phyloP scores from a whole-genome alignment of 306 rosid genomes.

The Vigna mungo region DNA sequence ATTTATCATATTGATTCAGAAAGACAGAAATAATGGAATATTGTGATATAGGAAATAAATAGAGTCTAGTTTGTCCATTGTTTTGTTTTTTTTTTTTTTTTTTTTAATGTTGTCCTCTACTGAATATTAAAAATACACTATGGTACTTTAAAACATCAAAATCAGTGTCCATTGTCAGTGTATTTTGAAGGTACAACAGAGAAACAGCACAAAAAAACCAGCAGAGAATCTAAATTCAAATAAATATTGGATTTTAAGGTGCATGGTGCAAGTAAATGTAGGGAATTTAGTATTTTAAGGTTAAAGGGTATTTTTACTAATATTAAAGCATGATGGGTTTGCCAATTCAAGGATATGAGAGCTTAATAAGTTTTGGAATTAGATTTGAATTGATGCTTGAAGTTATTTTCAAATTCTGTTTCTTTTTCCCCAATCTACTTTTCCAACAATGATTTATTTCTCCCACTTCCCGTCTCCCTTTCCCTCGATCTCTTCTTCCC shows the following conservation, averaged over 20 bases:
- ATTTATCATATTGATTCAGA: not conserved
- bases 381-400: slow-evolving; percentile 7
- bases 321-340: not conserved
- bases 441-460: not conserved
- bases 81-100: too few species aligned
- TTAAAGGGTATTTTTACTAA: not conserved
- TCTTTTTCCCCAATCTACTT: not conserved
- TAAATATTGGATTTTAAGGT: not conserved
- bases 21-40: not conserved
- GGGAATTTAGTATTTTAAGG: not conserved
- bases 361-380: not conserved
- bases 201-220: too few species aligned
- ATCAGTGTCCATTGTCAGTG: too few species aligned
- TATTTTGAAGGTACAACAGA: too few species aligned
- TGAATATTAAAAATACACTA: too few species aligned
- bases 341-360: not conserved
- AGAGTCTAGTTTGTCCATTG: too few species aligned
- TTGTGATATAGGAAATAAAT: not conserved
- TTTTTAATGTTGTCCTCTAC: too few species aligned
- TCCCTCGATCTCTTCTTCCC: not conserved
- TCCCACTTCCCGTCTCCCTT: slow-evolving; percentile 6
- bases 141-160: too few species aligned
- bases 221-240: too few species aligned
- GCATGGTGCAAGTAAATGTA: not conserved
- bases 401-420: not conserved